These are phyloP conservation scores for Grigorovia humatica DNA, from an alignment of 805 yeast genomes.

Conservation along the genomic window DNA sequence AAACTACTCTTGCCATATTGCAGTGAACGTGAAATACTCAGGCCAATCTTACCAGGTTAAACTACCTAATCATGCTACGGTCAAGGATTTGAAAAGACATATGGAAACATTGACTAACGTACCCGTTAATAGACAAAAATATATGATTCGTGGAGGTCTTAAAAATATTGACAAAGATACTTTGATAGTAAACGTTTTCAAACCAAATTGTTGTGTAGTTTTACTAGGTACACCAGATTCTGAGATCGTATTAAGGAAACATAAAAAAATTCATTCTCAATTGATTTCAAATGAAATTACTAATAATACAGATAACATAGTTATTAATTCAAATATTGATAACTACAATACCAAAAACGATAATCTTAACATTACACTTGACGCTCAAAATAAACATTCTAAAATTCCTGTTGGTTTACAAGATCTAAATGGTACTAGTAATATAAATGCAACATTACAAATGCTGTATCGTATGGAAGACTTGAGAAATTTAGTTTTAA, in stretches of 20 bases:
- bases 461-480: constrained; percentile 72
- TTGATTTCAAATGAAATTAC: neutral
- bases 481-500: constrained; percentile 49
- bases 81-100: constrained; percentile 51
- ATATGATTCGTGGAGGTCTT: constrained; percentile 77
- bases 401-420: constrained; percentile 74
- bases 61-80: constrained; percentile 24
- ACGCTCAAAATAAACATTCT: neutral
- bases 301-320: neutral
- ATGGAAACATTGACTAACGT: constrained; percentile 66
- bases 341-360: neutral
- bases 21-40: constrained; percentile 45
- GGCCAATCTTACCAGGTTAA: constrained; percentile 50
- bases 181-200: constrained; percentile 37
- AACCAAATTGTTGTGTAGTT: constrained; percentile 62
- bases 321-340: neutral
- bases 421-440: constrained; percentile 93
- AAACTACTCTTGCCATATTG: too few relatives aligned
- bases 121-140: constrained; percentile 79
- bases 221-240: constrained; percentile 82
- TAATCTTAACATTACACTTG: neutral
- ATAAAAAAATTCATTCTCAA: neutral
- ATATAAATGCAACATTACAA: constrained; percentile 80
- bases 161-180: constrained; percentile 49
- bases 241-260: constrained; percentile 16